Percentiles rank a stretch among this genome's conserved stretches.
Evolutionary conservation across 2,329 filamentous ascomycete genomes (phyloP).

Genomic region (Lecanicillium sp.): DNA sequence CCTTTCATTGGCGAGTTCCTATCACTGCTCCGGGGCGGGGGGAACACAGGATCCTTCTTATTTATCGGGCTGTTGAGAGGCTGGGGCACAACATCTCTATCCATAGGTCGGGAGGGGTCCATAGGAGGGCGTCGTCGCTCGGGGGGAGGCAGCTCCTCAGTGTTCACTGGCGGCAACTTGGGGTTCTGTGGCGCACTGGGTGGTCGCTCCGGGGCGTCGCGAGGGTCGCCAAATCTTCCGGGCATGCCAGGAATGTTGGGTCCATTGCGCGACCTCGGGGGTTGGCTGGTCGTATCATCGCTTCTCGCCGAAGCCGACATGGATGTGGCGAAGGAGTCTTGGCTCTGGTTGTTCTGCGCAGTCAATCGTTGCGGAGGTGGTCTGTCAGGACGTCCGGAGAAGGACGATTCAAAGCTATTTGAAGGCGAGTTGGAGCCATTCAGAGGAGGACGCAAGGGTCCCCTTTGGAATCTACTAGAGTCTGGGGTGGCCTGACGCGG

Average conservation of each 20-base stretch:
- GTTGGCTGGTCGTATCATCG: conserved; percentile 45
- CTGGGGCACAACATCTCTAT: conserved; percentile 52
- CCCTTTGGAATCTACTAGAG: conserved; percentile 16
- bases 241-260: conserved; percentile 33
- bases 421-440: conserved; percentile 43
- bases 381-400: conserved; percentile 28
- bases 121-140: conserved; percentile 62
- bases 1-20: conserved; percentile 43
- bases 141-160: conserved; percentile 40
- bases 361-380: conserved; percentile 40
- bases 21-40: conserved; percentile 47
- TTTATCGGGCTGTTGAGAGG: conserved; percentile 48
- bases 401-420: conserved; percentile 45
- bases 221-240: conserved; percentile 32
- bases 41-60: conserved; percentile 37
- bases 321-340: conserved; percentile 50
- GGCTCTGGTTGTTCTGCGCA: conserved; percentile 47
- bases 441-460: conserved; percentile 28
- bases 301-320: conserved; percentile 38
- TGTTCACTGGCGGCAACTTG: conserved; percentile 16
- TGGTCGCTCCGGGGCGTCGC: conserved; percentile 9
- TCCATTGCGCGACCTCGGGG: conserved; percentile 49
- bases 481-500: conserved; percentile 14
- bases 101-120: conserved; percentile 50
- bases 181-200: conserved; percentile 21